Evolutionary conservation across 2,329 filamentous ascomycete genomes (phyloP), one percentile per base, ranked within the genome.

Genomic region (Xylariomycetidae sp.): DNA sequence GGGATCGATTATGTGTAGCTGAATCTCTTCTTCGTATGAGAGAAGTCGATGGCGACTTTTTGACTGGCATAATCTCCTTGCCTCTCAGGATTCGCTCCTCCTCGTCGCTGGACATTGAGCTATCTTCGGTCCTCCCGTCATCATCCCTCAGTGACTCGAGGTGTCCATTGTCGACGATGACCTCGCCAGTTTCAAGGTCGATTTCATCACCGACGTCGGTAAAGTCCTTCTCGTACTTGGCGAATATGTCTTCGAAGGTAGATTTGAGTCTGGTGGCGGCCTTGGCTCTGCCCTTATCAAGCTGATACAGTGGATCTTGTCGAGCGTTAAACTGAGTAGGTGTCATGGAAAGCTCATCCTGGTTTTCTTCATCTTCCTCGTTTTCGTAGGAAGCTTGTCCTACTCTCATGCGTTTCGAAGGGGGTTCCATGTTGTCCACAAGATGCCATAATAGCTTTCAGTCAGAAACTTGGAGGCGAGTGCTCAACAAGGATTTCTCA

Each of bases 161-260:
- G 62, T 97, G 92, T 0, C 92, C 90, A 67, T 95, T 92, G 59
- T 97, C 75, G 36, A 96, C 80, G n/a, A 94, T 72, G 29, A 97
- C 80, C 38, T 85, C 70, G 34, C 87, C 88, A 0, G 85, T 90
- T 31, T 70, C 68, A 36, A 95, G 68, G 58, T 97, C 87, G 50
- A 97, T 88, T 62, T 95, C 88, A 58, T 97, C 90, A 34, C 83
- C 88, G 31, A 90, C 72, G 4, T 81, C 84, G 2, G 80, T 79
- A 51, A 95, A 95, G 56, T 96, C 85, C 44, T 72, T 80, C 33
- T 74, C 80, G 57, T 94, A 96, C 58, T 94, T 96, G 40, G 83
- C 77, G 55, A 95, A 95, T 35, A 97, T 94, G 36, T 77, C 69
- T 54, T 95, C 88, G 56, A 94, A 92, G 5, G 80, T 80, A n/a